phyloP scores from a whole-genome alignment of 768 basidiomycete genomes.

The Mrakia gelida region DNA sequence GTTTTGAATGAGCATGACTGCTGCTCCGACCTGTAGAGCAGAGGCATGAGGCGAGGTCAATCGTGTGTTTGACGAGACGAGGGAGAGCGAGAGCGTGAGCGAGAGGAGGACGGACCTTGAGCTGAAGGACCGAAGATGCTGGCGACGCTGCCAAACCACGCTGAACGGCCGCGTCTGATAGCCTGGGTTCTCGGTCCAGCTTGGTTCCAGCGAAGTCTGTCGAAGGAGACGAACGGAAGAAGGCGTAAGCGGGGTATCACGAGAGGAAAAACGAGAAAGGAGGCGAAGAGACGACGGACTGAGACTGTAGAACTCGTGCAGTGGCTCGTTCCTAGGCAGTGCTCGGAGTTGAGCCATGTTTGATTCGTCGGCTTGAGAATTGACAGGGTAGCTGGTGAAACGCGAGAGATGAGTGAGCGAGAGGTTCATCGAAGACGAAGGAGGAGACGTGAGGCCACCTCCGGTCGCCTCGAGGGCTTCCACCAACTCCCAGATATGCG shows the following conservation, averaged over 20 bases:
- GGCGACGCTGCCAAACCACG: not conserved
- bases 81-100: not conserved
- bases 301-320: constrained; percentile 1
- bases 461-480: too few relatives aligned
- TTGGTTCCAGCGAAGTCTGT: not conserved
- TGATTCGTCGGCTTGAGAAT: not conserved
- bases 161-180: not conserved
- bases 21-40: constrained; percentile 5
- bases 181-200: not conserved
- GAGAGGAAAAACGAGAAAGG: not conserved
- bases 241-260: not conserved
- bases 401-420: not conserved
- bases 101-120: constrained; percentile 74
- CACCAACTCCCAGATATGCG: too few relatives aligned
- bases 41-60: too few relatives aligned
- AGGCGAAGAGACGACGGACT: not conserved
- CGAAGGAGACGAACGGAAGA: not conserved
- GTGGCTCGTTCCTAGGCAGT: not conserved
- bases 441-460: not conserved
- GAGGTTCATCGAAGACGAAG: not conserved
- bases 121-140: constrained; percentile 46
- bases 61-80: not conserved
- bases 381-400: not conserved
- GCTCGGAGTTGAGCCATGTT: not conserved
- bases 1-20: constrained; percentile 49